Evolutionary conservation across 164 flowering plant genomes (phyloP), one percentile per base, ranked within the genome.

Genomic region (Taxillus chinensis): DNA sequence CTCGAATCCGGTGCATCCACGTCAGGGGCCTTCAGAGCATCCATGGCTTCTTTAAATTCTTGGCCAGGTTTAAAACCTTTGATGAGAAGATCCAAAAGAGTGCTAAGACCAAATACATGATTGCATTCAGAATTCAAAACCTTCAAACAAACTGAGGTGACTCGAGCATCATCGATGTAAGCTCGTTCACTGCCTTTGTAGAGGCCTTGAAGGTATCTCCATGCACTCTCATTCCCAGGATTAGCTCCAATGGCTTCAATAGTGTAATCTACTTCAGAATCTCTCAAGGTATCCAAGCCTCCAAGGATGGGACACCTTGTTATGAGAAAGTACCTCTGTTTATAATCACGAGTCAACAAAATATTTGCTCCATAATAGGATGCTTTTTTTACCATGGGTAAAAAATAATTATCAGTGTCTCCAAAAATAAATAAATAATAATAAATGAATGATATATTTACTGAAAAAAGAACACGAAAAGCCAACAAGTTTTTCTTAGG

Each of bases 221-320:
- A 91, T 13, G 99, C 87, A 59, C 99, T 91, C 72, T 95, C 99
- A 49, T 95, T 95, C 39, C 79, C 88, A 7, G 99, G 96, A 40
- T 80, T 76, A 48, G 78, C 67, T 69, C 66, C 45, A 72, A 95
- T 91, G 71, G 97, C 91, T 48, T 86, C 71, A 13, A 76, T 58
- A 5, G 90, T 69, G 69, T 85, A 89, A 14, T 45, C 64, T 48
- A 86, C 93, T 81, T 95, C 97, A 41, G 91, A 82, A 0, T 79
- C 86, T 76, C 93, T 82, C 84, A 81, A 78, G 62, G 84, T 79
- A 62, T 78, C 63, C 39, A 89, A 76, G 61, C 97, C 99, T 59
- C 99, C 95, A 59, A 83, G 67, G 42, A 79, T 45, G 5, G 99
- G 93, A 63, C 93, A 91, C 71, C 78, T 80, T 56, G 91, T 93